Base-by-base conservation (phyloP, 2,329 filamentous ascomycete genomes). In the Apiospora koreana region DNA sequence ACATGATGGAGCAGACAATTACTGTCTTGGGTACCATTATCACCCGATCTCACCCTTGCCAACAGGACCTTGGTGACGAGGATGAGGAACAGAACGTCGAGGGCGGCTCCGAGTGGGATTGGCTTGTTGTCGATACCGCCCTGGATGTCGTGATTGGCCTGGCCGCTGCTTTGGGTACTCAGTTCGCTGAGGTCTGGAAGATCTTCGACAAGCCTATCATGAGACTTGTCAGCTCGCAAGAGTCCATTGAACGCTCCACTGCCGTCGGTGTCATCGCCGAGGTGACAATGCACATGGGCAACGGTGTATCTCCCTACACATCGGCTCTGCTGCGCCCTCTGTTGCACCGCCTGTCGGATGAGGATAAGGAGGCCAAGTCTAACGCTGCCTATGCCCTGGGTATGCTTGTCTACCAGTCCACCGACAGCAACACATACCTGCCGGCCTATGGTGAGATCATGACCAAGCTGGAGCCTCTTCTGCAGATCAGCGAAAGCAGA, bases 61-160 rank as follows among this genome's bases (percentile, higher is more conserved):
- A 99, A 83, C 90, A 95, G 78, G 95, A 98, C 78, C 89, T 97
- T 28, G 93, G 92, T 64, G 92, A 93, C 71, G 92, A 94, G 72
- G 92, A 93, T 69, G 94, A 95, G 75, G 89, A 92, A 72, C 87
- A 90, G 69, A 90, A 91, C 12, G 89, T 93, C 69, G 85, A 85
- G 69, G 95, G 94, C 79, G 93, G 92, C 41, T 97, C 95, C 2
- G 96, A 99, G 84, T 97, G 97, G 78, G 96, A 98, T 85, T 98
- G 96, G 96, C 89, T 98, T 23, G 92, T 97, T 68, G 92, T 98
- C 69, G 96, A 99, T 84, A 97, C 94, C 12, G 95, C 94, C 45
- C 89, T 98, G 69, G 96, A 98, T 74, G 94, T 97, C 65, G 87
- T 98, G 67, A 94, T 94, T 68, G 94, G 93, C 46, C 88, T 98